phyloP scores from a whole-genome alignment of 139 green algal species.

The Haematococcus sp. region DNA sequence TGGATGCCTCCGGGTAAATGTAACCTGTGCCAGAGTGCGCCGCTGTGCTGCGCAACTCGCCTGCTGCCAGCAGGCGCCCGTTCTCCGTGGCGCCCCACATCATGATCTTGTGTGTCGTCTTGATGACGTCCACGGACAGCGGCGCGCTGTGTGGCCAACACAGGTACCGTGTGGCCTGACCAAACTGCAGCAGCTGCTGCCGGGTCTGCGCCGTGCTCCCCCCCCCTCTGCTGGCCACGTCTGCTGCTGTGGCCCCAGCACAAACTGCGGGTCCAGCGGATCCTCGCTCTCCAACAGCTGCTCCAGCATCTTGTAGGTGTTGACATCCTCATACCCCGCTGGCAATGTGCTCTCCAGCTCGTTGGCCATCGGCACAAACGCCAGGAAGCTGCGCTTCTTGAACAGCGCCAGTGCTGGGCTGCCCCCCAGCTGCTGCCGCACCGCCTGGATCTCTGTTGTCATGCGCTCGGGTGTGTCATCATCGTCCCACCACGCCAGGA shows the following conservation, averaged over 20 bases:
- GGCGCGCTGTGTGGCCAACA: neutral
- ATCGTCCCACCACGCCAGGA: constrained; percentile 13
- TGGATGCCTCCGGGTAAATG: constrained; percentile 5
- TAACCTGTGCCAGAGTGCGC: constrained; percentile 22
- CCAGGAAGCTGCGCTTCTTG: constrained; percentile 10
- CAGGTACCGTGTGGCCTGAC: constrained; percentile 6
- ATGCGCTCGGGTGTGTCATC: constrained; percentile 9
- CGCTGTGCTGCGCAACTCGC: neutral
- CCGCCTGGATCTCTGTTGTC: neutral
- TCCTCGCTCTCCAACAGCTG: neutral
- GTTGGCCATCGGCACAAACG: constrained; percentile 15
- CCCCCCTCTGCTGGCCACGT: neutral
- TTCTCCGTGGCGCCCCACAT: constrained; percentile 7
- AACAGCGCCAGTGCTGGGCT: constrained; percentile 8
- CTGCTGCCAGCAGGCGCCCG: constrained; percentile 4
- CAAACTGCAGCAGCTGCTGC: constrained; percentile 12
- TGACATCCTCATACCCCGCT: neutral
- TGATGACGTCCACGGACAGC: neutral
- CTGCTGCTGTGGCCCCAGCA: neutral
- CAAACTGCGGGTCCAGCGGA: too few relatives aligned
- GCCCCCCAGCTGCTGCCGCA: neutral
- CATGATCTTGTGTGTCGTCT: constrained; percentile 13
- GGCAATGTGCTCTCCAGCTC: constrained; percentile 15
- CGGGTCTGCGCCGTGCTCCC: constrained; percentile 1
- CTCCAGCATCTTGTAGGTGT: constrained; percentile 6